Evolutionary conservation across 192 early-diverging fungal species (phyloP).

Genomic region (Mortierella claussenii): DNA sequence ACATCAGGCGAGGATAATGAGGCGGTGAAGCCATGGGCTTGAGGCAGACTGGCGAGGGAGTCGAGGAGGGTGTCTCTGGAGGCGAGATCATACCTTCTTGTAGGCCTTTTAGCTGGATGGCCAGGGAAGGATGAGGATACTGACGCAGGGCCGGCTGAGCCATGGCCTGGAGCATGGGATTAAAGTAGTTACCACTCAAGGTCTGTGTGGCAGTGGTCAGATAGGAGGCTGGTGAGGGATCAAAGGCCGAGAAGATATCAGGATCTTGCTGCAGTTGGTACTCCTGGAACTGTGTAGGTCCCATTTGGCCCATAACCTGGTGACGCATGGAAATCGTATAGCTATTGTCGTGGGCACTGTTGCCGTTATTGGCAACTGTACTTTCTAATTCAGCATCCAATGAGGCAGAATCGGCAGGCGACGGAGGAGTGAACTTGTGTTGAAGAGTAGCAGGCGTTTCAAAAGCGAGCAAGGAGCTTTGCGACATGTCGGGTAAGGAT

Average conservation of each 20-base stretch:
- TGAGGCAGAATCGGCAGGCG: background rate
- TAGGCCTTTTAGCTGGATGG: conserved; percentile 1
- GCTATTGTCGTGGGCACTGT: background rate
- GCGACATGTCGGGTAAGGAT: conserved; percentile 25
- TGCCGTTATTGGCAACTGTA: background rate
- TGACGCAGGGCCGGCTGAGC: conserved; percentile 6
- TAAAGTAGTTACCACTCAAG: conserved; percentile 9
- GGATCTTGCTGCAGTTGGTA: conserved; percentile 37
- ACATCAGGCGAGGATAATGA: conserved; percentile 20
- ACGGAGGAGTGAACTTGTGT: conserved; percentile 8
- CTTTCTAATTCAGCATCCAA: background rate
- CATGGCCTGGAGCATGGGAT: conserved; percentile 14
- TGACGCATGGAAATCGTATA: conserved; percentile 5
- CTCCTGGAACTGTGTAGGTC: conserved; percentile 27
- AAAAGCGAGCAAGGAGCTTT: conserved; percentile 9
- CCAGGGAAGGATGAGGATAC: background rate
- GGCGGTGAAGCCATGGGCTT: conserved; percentile 29
- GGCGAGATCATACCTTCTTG: conserved; percentile 33
- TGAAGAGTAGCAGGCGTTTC: conserved; percentile 10
- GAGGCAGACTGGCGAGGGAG: conserved; percentile 31
- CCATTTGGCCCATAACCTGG: conserved; percentile 9
- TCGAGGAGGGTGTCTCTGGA: conserved; percentile 35
- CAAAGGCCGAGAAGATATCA: conserved; percentile 21
- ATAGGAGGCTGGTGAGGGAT: conserved; percentile 27
- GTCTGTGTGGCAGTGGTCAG: conserved; percentile 41